Percentiles rank a stretch among this genome's conserved stretches.
phyloP scores from a whole-genome alignment of 208 protist species.

The Angomonas deanei region DNA sequence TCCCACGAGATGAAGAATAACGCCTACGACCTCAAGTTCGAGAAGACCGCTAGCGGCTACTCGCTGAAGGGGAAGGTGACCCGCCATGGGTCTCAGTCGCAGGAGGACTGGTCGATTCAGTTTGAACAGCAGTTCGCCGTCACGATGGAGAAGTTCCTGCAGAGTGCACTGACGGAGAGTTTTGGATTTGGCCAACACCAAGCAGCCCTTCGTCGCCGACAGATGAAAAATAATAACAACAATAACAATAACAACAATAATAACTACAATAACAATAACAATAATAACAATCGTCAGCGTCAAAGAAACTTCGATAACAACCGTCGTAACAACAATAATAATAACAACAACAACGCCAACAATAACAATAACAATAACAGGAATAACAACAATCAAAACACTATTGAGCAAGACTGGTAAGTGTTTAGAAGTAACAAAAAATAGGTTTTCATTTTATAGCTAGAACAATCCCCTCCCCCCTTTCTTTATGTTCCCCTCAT shows the following conservation, averaged over 20 bases:
- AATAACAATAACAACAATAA: conserved; percentile 27
- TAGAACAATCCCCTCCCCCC: not conserved
- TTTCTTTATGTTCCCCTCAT: not conserved
- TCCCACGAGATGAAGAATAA: conserved; percentile 67
- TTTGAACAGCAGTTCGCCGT: conserved; percentile 84
- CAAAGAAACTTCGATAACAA: not conserved
- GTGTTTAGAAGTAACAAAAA: not conserved
- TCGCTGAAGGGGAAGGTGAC: conserved; percentile 59
- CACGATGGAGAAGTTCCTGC: conserved; percentile 77
- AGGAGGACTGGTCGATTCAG: conserved; percentile 70
- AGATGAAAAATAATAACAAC: conserved; percentile 14
- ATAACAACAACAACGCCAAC: conserved; percentile 1
- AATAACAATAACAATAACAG: conserved; percentile 5
- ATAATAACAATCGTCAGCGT: conserved; percentile 9
- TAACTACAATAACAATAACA: conserved; percentile 17
- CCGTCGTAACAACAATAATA: conserved; percentile 7
- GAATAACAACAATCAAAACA: conserved; percentile 6
- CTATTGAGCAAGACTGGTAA: conserved; percentile 8
- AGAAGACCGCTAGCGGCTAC: conserved; percentile 53
- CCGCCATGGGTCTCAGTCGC: conserved; percentile 40
- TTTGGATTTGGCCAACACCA: conserved; percentile 74
- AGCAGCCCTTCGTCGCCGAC: conserved; percentile 11
- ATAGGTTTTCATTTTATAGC: not conserved
- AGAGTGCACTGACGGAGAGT: conserved; percentile 75
- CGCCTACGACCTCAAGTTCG: conserved; percentile 70